These are phyloP conservation scores for Tubosaeta sp. DNA, from an alignment of 768 basidiomycete species.

Conservation along the genomic window DNA sequence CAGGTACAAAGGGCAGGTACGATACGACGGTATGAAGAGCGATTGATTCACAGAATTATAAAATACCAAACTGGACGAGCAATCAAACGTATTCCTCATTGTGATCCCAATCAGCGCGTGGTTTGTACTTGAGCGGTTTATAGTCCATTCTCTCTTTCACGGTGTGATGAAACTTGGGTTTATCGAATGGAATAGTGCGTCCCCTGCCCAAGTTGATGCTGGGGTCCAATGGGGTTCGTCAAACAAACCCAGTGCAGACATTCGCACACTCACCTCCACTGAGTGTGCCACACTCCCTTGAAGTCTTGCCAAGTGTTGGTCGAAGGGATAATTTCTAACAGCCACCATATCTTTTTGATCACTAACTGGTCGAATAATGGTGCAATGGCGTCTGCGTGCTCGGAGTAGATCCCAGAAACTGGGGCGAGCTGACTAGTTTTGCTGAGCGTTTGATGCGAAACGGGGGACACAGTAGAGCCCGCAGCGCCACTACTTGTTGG, in stretches of 20 bases:
- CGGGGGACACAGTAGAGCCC: not conserved
- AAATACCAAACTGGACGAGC: not conserved
- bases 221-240: not conserved
- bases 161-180: conserved; percentile 59
- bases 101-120: conserved; percentile 48
- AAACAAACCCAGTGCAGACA: not conserved
- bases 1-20: no score
- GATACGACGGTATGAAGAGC: no score
- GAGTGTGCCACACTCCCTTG: conserved; percentile 49
- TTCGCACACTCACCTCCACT: conserved; percentile 45
- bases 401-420: conserved; percentile 1
- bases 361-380: conserved; percentile 52
- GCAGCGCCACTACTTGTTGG: not conserved
- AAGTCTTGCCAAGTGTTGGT: conserved; percentile 53
- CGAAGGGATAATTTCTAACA: conserved; percentile 62
- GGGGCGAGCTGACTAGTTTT: not conserved
- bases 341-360: conserved; percentile 52
- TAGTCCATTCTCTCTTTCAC: conserved; percentile 57
- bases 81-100: conserved; percentile 43
- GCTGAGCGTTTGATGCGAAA: not conserved
- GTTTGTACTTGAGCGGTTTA: conserved; percentile 47
- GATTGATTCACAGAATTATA: no score
- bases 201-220: conserved; percentile 53
- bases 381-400: conserved; percentile 36
- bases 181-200: conserved; percentile 40